Base-by-base conservation (phyloP, 192 early-diverging fungal species). In the Coemansia javaensis region DNA sequence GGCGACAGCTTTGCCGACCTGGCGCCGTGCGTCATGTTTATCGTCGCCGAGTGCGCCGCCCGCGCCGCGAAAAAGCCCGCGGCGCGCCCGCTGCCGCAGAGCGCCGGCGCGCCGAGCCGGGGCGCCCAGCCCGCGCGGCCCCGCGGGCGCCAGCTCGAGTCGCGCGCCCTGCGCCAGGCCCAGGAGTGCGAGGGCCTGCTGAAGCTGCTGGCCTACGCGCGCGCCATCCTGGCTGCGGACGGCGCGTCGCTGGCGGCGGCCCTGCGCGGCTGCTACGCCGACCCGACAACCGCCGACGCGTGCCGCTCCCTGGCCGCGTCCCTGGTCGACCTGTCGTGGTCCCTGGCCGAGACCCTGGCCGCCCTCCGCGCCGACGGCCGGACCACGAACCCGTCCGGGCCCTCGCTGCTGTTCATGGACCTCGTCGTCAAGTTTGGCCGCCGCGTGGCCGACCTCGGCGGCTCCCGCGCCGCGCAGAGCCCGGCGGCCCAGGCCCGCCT, bases 301-400 rank as follows among this genome's bases (percentile, higher is more conserved):
- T 41, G 60, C 40, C 49, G 62, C 20, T 33, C 57, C 2, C 63
- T 74, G 34, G 44, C 58, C 11, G 31, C 63, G 14, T 60, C 70
- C 12, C 50, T 74, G n/a, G 70, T 66, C 21, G 63, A 74, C 15
- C 20, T 66, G 22, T 66, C 62, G 17, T 74, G 70, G 70, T 13
- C 40, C 0, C 38, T 74, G 33, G 70, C 70, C 0, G 63, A 74
- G 44, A 50, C 30, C 3, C 33, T 73, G 36, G 40, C 62, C 7
- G 62, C 57, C 1, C 54, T 61, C 42, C 53, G 57, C 17, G 47
- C 41, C 0, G 54, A 56, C 10, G 62, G 53, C 21, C 54, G 51
- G 20, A 24, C 54, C 11, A 15, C 42, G 7, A 52, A 52, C 21
- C 62, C 63, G 1, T 61, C 70, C 5, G 58, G 63, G 6, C 40